phyloP scores from a whole-genome alignment of 352 stramenopile genomes.

The Pythium folliculosum region DNA sequence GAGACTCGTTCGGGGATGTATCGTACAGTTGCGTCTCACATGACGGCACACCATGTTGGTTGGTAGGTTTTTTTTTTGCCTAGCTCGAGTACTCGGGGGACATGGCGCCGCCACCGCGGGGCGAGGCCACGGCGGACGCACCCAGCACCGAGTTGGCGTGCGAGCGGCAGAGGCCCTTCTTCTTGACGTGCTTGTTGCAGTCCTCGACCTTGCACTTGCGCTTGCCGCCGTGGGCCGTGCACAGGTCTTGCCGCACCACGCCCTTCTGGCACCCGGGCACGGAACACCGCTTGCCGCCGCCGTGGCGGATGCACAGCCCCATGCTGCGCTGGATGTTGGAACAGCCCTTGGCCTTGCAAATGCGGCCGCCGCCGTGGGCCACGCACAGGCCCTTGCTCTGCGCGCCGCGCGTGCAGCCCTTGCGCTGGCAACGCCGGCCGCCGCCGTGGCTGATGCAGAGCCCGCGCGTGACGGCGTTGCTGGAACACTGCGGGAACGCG shows the following conservation, averaged over 20 bases:
- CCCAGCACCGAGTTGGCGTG: slow-evolving; percentile 67
- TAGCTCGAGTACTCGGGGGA: slow-evolving; percentile 28
- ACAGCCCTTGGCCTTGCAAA: slow-evolving; percentile 77
- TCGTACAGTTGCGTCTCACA: slow-evolving; percentile 2
- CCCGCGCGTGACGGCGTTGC: slow-evolving; percentile 79
- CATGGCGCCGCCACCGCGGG: slow-evolving; percentile 3
- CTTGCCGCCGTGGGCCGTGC: slow-evolving; percentile 85
- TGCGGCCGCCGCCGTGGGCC: slow-evolving; percentile 76
- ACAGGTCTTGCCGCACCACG: slow-evolving; percentile 85
- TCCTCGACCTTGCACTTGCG: slow-evolving; percentile 79
- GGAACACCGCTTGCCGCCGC: slow-evolving; percentile 55
- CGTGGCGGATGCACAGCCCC: slow-evolving; percentile 68
- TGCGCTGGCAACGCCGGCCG: slow-evolving; percentile 77
- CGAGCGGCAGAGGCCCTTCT: slow-evolving; percentile 76
- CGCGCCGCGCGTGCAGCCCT: slow-evolving; percentile 77
- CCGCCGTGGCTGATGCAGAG: slow-evolving; percentile 84
- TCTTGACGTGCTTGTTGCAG: slow-evolving; percentile 88
- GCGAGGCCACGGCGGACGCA: slow-evolving; percentile 21
- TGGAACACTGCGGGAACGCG: slow-evolving; percentile 67
- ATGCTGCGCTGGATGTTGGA: slow-evolving; percentile 89
- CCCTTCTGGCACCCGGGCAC: slow-evolving; percentile 81
- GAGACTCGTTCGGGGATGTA: background rate
- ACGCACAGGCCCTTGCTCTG: slow-evolving; percentile 87
- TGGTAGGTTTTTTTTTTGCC: background rate
- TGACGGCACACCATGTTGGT: background rate